Evolutionary conservation across 2,329 filamentous ascomycete species (phyloP).

Genomic region (Colletotrichum agaves): DNA sequence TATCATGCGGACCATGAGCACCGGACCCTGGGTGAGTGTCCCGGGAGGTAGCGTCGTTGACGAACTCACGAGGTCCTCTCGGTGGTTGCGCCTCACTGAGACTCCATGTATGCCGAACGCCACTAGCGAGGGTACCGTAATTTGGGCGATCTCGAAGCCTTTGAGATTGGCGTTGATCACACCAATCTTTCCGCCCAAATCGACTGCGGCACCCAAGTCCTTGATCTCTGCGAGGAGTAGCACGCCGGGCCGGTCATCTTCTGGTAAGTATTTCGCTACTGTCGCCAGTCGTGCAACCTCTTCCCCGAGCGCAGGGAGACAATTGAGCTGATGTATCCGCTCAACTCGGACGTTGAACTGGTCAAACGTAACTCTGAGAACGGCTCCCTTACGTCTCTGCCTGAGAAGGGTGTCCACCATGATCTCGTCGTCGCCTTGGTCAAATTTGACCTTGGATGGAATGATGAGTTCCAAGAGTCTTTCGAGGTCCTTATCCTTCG

Average conservation of each 20-base stretch:
- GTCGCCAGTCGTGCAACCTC: slow-evolving; percentile 86
- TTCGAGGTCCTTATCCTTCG: slow-evolving; percentile 83
- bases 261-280: slow-evolving; percentile 93
- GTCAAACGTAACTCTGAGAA: slow-evolving; percentile 77
- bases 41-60: slow-evolving; percentile 37
- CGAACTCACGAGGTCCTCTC: slow-evolving; percentile 77
- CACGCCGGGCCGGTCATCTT: slow-evolving; percentile 92
- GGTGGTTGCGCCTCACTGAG: slow-evolving; percentile 69
- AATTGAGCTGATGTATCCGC: slow-evolving; percentile 72
- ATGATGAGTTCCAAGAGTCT: slow-evolving; percentile 86
- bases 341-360: slow-evolving; percentile 71
- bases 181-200: slow-evolving; percentile 77
- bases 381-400: slow-evolving; percentile 86
- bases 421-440: slow-evolving; percentile 89
- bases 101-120: slow-evolving; percentile 79
- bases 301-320: slow-evolving; percentile 76
- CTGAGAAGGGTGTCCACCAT: slow-evolving; percentile 90
- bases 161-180: slow-evolving; percentile 66
- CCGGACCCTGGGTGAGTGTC: slow-evolving; percentile 49
- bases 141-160: slow-evolving; percentile 79
- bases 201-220: slow-evolving; percentile 68
- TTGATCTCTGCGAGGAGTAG: slow-evolving; percentile 78
- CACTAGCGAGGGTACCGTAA: slow-evolving; percentile 84
- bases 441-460: slow-evolving; percentile 89
- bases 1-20: slow-evolving; percentile 89